phyloP scores from a whole-genome alignment of 2,329 filamentous ascomycete genomes.

The Capronia coronata region DNA sequence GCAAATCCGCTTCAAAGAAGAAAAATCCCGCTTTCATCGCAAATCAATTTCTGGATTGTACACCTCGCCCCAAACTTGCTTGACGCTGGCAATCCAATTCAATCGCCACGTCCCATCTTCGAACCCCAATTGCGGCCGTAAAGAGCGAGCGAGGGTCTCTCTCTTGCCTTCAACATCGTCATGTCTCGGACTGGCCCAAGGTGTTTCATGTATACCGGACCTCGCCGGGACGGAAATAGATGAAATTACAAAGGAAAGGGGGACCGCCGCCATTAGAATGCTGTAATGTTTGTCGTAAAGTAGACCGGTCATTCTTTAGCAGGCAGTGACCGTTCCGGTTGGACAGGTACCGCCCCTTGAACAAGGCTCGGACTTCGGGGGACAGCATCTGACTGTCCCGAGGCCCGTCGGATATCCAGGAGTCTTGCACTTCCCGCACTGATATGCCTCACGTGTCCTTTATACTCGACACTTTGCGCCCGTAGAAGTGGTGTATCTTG shows the following conservation, averaged over 20 bases:
- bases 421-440: slow-evolving; percentile 73
- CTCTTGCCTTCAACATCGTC: slow-evolving; percentile 17
- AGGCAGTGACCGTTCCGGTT: slow-evolving; percentile 7
- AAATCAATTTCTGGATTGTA: slow-evolving; percentile 14
- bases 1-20: slow-evolving; percentile 7
- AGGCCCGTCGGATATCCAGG: slow-evolving; percentile 58
- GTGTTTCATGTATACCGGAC: slow-evolving; percentile 4
- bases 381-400: slow-evolving; percentile 43
- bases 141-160: slow-evolving; percentile 20
- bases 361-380: slow-evolving; percentile 15
- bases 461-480: slow-evolving; percentile 64
- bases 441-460: slow-evolving; percentile 62
- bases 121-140: slow-evolving; percentile 4
- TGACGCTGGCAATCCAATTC: slow-evolving; percentile 3
- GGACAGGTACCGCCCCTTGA: slow-evolving; percentile 6
- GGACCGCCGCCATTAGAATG: slow-evolving; percentile 4
- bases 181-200: background rate
- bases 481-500: slow-evolving; percentile 35
- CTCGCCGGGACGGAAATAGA: slow-evolving; percentile 3
- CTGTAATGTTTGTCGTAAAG: background rate
- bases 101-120: background rate
- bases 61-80: slow-evolving; percentile 1
- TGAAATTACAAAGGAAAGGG: slow-evolving; percentile 11
- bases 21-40: slow-evolving; percentile 4
- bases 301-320: slow-evolving; percentile 4